These are phyloP conservation scores for Scheffersomyces titani DNA, from an alignment of 1,139 yeast species.

Conservation along the genomic window DNA sequence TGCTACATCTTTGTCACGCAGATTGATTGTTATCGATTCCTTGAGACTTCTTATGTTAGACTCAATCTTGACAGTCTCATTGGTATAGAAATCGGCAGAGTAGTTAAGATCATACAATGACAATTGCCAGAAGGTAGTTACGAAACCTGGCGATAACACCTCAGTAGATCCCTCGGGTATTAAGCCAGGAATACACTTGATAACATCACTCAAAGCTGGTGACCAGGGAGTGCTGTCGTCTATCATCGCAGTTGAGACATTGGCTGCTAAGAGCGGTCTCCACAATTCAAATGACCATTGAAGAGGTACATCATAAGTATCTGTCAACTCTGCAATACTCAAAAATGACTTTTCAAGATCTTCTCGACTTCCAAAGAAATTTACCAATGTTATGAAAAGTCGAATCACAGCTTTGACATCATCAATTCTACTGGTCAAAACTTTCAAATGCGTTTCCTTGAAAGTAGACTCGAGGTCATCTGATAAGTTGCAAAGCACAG, in stretches of 20 bases:
- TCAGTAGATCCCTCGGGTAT: constrained; percentile 5
- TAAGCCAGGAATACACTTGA: constrained; percentile 13
- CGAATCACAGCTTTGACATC: constrained; percentile 67
- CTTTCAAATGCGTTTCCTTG: constrained; percentile 61
- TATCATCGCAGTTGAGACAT: constrained; percentile 8
- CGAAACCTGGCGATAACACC: constrained; percentile 34
- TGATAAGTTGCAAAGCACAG: constrained; percentile 59
- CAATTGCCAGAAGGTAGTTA: constrained; percentile 70
- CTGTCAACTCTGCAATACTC: constrained; percentile 47
- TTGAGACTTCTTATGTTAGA: constrained; percentile 32
- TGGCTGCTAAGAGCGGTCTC: constrained; percentile 49
- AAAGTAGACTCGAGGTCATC: constrained; percentile 30
- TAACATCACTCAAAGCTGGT: constrained; percentile 16
- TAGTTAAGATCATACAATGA: constrained; percentile 73
- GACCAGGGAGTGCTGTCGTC: constrained; percentile 15
- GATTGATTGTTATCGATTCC: constrained; percentile 29
- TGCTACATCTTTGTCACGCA: constrained; percentile 31
- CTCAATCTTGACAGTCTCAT: constrained; percentile 43
- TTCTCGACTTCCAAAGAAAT: constrained; percentile 46
- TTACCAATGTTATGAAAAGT: constrained; percentile 61
- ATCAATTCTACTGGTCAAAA: constrained; percentile 70
- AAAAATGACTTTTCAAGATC: constrained; percentile 41
- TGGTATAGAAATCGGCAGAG: constrained; percentile 51
- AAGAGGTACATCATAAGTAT: constrained; percentile 53
- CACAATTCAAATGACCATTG: constrained; percentile 80